Base-by-base conservation (phyloP, 306 rosid genomes). In the Lablab purpureus region DNA sequence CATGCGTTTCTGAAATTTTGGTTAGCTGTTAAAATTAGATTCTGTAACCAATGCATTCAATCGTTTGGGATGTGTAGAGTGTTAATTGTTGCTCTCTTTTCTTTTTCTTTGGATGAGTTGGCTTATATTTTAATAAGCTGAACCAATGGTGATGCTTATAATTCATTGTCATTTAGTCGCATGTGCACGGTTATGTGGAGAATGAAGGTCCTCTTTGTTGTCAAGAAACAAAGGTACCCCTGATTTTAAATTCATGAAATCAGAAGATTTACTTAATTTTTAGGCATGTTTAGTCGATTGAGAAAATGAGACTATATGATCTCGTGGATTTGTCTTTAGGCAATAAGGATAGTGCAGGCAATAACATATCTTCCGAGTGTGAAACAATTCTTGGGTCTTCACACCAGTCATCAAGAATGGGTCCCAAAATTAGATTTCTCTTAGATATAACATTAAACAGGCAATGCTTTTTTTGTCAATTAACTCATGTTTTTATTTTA, bases 21-120 rank as follows among this genome's bases (percentile, higher is more conserved):
- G 50, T 75, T 76, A 51, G 60, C 54, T 58, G 74, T 79, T 80
- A 56, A 74, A 67, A 67, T 47, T 56, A 75, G 65, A 75, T 40
- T 23, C 67, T 54, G 59, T 32, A 56, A 34, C 66, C 71, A 55
- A 66, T 56, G 80, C 64, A 56, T 67, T 63, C 52, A 67, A 12
- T 75, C 72, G 63, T 58, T 67, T 55, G 76, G 59, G 64, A 67
- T 43, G 36, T 74, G 76, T 74, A 56, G 60, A 56, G 70, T 74
- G 70, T 66, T 67, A 41, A 18, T 52, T 51, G 45, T 12, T 63
- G 7, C n/a, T 52, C 73, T 59, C 59, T 11, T 72, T 15, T 47
- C 43, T 46, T n/a, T 72, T 17, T 46, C 9, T 72, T 27, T 5
- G 62, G 46, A 46, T 41, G 63, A 78, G 58, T 78, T 78, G 49